Evolutionary conservation across 768 basidiomycete genomes (phyloP).

Genomic region (Amanita muscaria): DNA sequence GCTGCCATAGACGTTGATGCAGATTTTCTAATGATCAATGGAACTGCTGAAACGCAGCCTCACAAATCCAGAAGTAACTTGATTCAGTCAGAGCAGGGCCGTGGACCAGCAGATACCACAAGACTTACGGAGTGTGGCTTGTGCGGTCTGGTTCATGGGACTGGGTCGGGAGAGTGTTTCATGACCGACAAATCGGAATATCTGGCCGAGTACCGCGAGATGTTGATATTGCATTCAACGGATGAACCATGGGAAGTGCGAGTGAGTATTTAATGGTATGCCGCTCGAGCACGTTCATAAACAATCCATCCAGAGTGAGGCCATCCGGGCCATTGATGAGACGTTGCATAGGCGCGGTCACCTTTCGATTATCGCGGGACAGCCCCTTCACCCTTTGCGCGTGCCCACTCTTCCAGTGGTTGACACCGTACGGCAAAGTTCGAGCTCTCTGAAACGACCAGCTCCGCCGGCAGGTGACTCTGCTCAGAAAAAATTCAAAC

Average conservation of each 20-base stretch:
- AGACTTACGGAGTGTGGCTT: conserved; percentile 42
- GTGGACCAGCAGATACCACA: not conserved
- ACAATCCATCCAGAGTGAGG: conserved; percentile 33
- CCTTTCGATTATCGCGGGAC: conserved; percentile 46
- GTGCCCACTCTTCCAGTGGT: conserved; percentile 14
- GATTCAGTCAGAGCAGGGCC: not conserved
- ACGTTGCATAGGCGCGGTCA: conserved; percentile 49
- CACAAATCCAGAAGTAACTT: not conserved
- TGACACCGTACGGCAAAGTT: conserved; percentile 15
- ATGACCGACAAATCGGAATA: conserved; percentile 63
- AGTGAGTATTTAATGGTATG: conserved; percentile 28
- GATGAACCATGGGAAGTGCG: conserved; percentile 61
- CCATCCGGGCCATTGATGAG: conserved; percentile 63
- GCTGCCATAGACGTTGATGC: conserved; percentile 13
- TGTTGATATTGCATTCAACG: conserved; percentile 53
- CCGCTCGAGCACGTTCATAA: not conserved
- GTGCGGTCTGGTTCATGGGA: conserved; percentile 47
- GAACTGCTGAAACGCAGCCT: not conserved
- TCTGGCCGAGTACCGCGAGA: conserved; percentile 59
- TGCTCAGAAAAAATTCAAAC: conserved; percentile 31
- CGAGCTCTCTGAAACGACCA: conserved; percentile 27
- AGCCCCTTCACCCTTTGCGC: conserved; percentile 52
- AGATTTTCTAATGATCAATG: not conserved
- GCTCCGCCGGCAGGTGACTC: conserved; percentile 18
- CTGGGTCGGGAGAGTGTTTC: conserved; percentile 37